These are phyloP conservation scores for Aspergillus unguis DNA, from an alignment of 2,329 filamentous ascomycete species.

Conservation along the genomic window DNA sequence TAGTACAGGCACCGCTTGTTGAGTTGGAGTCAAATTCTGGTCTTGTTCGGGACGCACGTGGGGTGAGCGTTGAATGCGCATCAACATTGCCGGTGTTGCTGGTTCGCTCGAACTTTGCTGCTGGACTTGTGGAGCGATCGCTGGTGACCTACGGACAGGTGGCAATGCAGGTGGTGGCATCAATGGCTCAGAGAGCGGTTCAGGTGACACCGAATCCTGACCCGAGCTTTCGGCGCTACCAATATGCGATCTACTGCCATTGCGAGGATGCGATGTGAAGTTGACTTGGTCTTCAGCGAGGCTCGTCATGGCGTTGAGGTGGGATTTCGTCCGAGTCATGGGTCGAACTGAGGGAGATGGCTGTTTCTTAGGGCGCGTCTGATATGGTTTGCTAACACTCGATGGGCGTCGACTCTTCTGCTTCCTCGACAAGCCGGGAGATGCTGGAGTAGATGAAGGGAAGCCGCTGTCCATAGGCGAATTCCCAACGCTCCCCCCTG, in stretches of 20 bases:
- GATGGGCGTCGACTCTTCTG: conserved; percentile 36
- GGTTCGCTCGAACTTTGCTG: conserved; percentile 50
- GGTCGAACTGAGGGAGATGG: conserved; percentile 46
- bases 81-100: conserved; percentile 83
- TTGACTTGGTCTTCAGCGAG: conserved; percentile 35
- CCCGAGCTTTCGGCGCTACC: conserved; percentile 46
- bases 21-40: conserved; percentile 34
- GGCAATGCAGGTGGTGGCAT: conserved; percentile 51
- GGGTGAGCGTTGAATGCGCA: conserved; percentile 63
- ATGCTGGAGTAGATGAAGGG: conserved; percentile 31
- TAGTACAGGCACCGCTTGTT: conserved; percentile 40
- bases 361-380: conserved; percentile 37
- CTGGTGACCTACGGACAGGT: conserved; percentile 40
- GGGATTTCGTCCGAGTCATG: conserved; percentile 36
- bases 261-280: conserved; percentile 24
- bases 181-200: conserved; percentile 48
- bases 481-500: conserved; percentile 41
- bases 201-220: conserved; percentile 49
- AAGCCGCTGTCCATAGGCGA: conserved; percentile 42
- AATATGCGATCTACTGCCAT: conserved; percentile 29
- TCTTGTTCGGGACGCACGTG: conserved; percentile 38
- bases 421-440: conserved; percentile 37
- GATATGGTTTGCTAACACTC: conserved; percentile 31
- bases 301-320: conserved; percentile 31
- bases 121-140: conserved; percentile 31